phyloP scores from a whole-genome alignment of 2,329 filamentous ascomycete genomes.

The Massarina eburnea region DNA sequence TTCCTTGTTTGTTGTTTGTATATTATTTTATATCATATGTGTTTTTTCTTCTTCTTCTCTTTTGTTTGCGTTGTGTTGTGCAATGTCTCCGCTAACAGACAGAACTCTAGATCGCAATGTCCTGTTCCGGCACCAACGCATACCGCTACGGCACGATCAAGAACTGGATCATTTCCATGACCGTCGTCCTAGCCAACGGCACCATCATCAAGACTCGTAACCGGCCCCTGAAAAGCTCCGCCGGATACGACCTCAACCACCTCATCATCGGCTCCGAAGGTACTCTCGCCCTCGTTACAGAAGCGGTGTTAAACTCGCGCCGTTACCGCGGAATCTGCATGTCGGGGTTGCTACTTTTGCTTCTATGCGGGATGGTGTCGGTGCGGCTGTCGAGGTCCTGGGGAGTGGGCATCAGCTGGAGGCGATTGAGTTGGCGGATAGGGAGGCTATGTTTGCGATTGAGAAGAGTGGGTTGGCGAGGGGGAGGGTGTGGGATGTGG shows the following conservation, averaged over 20 bases:
- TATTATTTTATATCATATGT: not conserved
- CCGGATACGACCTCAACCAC: conserved; percentile 81
- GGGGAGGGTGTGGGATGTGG: conserved; percentile 62
- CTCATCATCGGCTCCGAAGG: conserved; percentile 89
- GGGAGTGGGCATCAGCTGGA: conserved; percentile 78
- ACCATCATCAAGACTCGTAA: conserved; percentile 85
- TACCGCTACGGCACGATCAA: conserved; percentile 93
- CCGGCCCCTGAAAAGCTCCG: conserved; percentile 82
- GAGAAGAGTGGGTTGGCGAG: conserved; percentile 60
- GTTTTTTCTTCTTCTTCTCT: not conserved
- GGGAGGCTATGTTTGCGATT: conserved; percentile 75
- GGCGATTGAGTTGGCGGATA: conserved; percentile 85
- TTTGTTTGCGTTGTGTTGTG: not conserved
- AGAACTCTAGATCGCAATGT: conserved; percentile 52
- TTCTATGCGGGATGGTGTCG: conserved; percentile 68
- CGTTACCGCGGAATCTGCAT: conserved; percentile 72
- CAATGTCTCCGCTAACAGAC: not conserved
- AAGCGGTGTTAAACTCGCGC: conserved; percentile 83
- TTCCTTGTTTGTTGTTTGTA: not conserved
- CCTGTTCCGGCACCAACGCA: conserved; percentile 79
- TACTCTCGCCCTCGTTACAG: conserved; percentile 85
- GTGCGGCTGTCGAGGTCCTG: conserved; percentile 76
- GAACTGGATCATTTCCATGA: conserved; percentile 84
- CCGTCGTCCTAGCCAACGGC: conserved; percentile 84
- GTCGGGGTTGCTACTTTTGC: conserved; percentile 72